phyloP scores from a whole-genome alignment of 2,329 filamentous ascomycete genomes.

The Zymoseptoria crescenta region DNA sequence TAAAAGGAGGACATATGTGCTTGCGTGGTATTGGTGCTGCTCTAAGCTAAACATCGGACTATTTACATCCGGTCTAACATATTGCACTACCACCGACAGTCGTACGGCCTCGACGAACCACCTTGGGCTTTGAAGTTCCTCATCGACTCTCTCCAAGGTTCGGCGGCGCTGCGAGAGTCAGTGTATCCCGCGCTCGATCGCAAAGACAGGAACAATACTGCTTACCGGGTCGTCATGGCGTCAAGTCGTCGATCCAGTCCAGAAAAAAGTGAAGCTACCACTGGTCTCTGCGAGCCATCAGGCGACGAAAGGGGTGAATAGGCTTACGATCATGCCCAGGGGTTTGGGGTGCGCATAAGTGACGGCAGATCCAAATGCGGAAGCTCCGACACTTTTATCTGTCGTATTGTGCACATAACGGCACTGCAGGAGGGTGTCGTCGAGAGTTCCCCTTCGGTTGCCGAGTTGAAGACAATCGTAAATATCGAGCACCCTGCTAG shows the following conservation, averaged over 20 bases:
- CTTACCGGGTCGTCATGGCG: not conserved
- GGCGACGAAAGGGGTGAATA: not conserved
- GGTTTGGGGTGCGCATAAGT: not conserved
- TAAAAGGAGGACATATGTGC: too few relatives aligned
- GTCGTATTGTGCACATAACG: not conserved
- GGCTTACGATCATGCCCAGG: not conserved
- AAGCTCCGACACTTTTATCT: not conserved
- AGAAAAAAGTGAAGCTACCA: not conserved
- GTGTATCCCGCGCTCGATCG: not conserved
- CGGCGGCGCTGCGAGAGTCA: not conserved
- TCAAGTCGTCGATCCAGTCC: not conserved
- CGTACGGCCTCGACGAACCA: not conserved
- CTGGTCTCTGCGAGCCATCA: not conserved
- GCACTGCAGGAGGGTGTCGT: not conserved
- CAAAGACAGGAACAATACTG: not conserved
- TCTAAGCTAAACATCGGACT: not conserved
- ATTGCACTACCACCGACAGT: not conserved
- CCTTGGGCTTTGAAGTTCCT: too few relatives aligned
- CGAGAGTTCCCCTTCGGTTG: not conserved
- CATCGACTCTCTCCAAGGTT: not conserved
- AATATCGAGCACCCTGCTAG: not conserved
- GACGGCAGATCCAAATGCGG: not conserved
- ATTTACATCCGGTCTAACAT: not conserved
- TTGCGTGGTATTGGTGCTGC: not conserved
- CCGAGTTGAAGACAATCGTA: not conserved